Conservation (phyloP, 163 green algal species). For the Trebouxiophyceae sp. region DNA sequence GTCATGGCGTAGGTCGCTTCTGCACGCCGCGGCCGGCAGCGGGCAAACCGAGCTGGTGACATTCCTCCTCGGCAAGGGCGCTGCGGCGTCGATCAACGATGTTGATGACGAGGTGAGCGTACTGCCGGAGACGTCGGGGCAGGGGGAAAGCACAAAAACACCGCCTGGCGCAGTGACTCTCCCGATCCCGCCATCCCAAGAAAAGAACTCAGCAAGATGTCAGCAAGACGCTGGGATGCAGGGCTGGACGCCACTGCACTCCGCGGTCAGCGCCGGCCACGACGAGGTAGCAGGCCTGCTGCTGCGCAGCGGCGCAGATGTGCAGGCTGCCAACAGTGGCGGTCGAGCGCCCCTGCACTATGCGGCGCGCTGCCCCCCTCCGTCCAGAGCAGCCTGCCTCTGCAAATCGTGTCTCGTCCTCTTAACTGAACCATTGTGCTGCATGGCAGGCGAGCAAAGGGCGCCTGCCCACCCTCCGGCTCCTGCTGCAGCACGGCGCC, state of each 20-base stretch:
- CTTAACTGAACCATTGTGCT: not conserved
- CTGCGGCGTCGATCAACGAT: conserved; percentile 11
- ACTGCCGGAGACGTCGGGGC: too few species aligned
- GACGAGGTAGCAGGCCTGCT: conserved; percentile 17
- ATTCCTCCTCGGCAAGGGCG: conserved; percentile 20
- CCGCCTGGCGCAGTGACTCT: too few species aligned
- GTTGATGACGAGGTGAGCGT: conserved; percentile 23
- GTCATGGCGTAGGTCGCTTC: conserved; percentile 12
- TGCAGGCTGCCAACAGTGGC: conserved; percentile 24
- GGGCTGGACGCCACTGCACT: conserved; percentile 30
- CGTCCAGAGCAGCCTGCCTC: not conserved
- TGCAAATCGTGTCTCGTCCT: not conserved
- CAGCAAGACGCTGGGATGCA: conserved; percentile 3
- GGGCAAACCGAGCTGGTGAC: conserved; percentile 18
- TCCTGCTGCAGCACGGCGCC: conserved; percentile 23
- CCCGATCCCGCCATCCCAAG: not conserved
- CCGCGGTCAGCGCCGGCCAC: conserved; percentile 26
- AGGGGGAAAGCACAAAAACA: too few species aligned
- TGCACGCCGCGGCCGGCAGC: conserved; percentile 23
- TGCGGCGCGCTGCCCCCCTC: conserved; percentile 1
- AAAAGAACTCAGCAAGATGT: not conserved
- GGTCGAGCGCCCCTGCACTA: conserved; percentile 43
- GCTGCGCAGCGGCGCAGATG: conserved; percentile 17
- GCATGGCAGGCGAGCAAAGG: conserved; percentile 28
- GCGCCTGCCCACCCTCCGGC: conserved; percentile 1